Evolutionary conservation across 2,329 filamentous ascomycete genomes (phyloP).

Genomic region (Fusarium siculi): DNA sequence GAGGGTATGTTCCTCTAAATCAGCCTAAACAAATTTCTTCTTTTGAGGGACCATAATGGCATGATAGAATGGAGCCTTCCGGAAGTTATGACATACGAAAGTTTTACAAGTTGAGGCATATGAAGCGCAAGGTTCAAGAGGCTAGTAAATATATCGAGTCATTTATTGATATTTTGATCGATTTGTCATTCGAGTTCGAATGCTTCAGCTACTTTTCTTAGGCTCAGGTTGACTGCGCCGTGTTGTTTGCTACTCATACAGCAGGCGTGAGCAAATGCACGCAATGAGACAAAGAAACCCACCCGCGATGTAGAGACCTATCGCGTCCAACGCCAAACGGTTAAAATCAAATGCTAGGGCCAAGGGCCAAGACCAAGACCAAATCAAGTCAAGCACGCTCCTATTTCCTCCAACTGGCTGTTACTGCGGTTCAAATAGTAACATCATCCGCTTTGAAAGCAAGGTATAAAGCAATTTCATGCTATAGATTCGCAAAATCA

Average conservation of each 20-base stretch:
- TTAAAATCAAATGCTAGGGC: conserved; percentile 1
- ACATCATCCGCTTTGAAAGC: conserved; percentile 18
- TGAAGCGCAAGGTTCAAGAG: neutral
- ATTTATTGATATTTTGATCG: conserved; percentile 2
- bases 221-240: conserved; percentile 19
- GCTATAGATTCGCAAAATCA: conserved; percentile 15
- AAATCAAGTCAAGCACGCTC: conserved; percentile 9
- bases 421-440: neutral
- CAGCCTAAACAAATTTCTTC: neutral
- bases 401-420: conserved; percentile 2
- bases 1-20: neutral
- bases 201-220: neutral
- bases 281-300: conserved; percentile 8
- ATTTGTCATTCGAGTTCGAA: conserved; percentile 19
- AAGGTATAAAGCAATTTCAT: conserved; percentile 1
- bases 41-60: neutral
- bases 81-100: neutral
- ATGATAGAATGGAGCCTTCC: neutral
- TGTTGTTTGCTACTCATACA: conserved; percentile 21
- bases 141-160: neutral
- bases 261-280: conserved; percentile 20
- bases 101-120: neutral
- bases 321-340: conserved; percentile 16
- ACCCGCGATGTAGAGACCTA: conserved; percentile 7
- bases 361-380: neutral